A percentile compares a stretch with the other conserved stretches of the same genome.
Conservation (phyloP, 2,329 filamentous ascomycete species). For the Pseudogymnoascus destructans region DNA sequence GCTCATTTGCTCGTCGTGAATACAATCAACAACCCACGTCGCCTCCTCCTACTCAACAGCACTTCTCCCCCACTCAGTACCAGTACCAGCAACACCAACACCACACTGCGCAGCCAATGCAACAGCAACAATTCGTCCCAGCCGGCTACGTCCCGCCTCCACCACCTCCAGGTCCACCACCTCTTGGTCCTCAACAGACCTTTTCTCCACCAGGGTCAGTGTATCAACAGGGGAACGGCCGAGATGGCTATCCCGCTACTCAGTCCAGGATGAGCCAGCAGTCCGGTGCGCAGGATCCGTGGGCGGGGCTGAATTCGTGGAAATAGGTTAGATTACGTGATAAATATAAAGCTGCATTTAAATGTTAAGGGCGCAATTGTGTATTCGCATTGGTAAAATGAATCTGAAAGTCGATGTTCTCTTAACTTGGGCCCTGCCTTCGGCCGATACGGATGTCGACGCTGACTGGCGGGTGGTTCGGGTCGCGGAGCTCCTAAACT, state of each 20-base stretch:
- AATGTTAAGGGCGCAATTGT: not conserved
- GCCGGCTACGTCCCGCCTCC: constrained; percentile 55
- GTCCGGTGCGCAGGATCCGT: constrained; percentile 41
- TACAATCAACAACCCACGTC: constrained; percentile 33
- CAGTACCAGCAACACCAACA: constrained; percentile 20
- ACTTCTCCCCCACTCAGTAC: constrained; percentile 22
- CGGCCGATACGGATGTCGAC: not conserved
- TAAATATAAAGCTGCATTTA: constrained; percentile 3
- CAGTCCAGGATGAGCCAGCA: constrained; percentile 25
- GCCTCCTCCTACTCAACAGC: constrained; percentile 46
- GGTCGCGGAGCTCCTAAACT: constrained; percentile 5
- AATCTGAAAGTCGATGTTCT: not conserved
- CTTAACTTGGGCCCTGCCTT: not conserved
- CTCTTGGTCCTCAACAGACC: constrained; percentile 36
- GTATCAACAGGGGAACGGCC: constrained; percentile 43
- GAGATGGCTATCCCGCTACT: constrained; percentile 30
- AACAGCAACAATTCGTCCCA: constrained; percentile 37
- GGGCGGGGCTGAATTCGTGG: constrained; percentile 59
- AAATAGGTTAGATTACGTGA: constrained; percentile 32
- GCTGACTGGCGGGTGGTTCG: not conserved
- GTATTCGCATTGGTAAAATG: not conserved
- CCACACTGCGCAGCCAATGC: constrained; percentile 26
- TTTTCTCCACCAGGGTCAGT: constrained; percentile 31
- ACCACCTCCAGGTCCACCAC: constrained; percentile 51
- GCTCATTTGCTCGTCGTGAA: constrained; percentile 22